Percentiles rank a stretch among this genome's conserved stretches.
Evolutionary conservation across 2,329 filamentous ascomycete species (phyloP).

Genomic region (Trichoderma citrinoviride): DNA sequence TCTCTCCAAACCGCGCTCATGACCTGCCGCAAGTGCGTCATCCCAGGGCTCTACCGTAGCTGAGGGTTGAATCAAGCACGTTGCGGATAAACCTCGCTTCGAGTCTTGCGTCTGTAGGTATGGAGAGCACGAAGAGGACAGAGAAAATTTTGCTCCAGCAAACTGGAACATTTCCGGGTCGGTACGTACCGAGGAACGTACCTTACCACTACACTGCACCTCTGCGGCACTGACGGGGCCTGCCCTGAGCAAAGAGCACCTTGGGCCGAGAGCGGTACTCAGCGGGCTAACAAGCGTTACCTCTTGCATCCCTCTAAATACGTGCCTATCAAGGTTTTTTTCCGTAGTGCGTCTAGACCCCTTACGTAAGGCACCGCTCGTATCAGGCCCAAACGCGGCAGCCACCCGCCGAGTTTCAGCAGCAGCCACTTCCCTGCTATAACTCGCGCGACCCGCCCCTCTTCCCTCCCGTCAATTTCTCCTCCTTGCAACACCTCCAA

Average conservation of each 20-base stretch:
- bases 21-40: neutral
- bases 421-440: slow-evolving; percentile 4
- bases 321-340: neutral
- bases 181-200: slow-evolving; percentile 1
- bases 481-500: slow-evolving; percentile 19
- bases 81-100: slow-evolving; percentile 12
- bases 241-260: neutral
- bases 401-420: slow-evolving; percentile 13
- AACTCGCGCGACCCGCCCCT: slow-evolving; percentile 18
- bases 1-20: neutral
- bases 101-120: neutral
- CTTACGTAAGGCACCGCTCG: neutral
- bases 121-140: neutral
- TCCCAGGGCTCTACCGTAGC: neutral
- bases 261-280: neutral
- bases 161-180: neutral
- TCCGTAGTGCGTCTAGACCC: neutral
- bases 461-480: slow-evolving; percentile 20
- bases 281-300: neutral
- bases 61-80: neutral
- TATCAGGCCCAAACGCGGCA: slow-evolving; percentile 9
- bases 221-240: neutral
- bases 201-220: neutral
- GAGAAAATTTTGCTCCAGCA: neutral
- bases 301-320: too few species aligned